Percentiles rank a stretch among this genome's conserved stretches.
Conservation (phyloP, 2,329 filamentous ascomycete genomes). For the Nemania diffusa region DNA sequence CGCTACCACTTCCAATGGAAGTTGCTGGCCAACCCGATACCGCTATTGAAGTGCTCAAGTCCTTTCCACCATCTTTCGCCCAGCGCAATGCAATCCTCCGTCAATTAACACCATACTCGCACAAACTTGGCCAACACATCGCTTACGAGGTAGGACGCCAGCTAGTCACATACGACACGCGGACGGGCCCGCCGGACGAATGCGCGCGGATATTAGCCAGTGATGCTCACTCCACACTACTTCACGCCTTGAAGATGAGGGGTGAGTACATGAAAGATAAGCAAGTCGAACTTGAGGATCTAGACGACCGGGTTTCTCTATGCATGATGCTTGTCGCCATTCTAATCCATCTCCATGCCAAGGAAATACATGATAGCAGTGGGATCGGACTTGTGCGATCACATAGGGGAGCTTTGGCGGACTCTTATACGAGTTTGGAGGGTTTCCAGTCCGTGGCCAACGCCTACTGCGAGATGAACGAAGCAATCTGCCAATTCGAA, state of each 20-base stretch:
- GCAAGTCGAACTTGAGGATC: not conserved
- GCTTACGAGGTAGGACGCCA: not conserved
- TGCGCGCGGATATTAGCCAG: not conserved
- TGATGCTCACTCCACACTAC: not conserved
- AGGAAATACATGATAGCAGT: not conserved
- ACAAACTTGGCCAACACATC: not conserved
- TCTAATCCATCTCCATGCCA: not conserved
- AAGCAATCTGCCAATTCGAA: not conserved
- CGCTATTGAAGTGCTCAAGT: not conserved
- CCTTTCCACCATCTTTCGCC: not conserved
- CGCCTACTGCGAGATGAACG: not conserved
- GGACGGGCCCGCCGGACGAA: not conserved
- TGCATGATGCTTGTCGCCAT: not conserved
- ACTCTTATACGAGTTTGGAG: slow-evolving; percentile 7
- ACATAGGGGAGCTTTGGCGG: not conserved
- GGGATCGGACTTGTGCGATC: not conserved
- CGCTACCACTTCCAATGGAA: not conserved
- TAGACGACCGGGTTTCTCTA: not conserved
- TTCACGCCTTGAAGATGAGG: not conserved
- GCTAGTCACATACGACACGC: not conserved
- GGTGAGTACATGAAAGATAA: not conserved
- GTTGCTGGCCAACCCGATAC: not conserved
- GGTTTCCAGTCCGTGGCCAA: not conserved
- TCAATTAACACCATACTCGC: not conserved
- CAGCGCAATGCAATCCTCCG: not conserved